phyloP scores from a whole-genome alignment of 305 asterid species.

The Fraxinus platypoda region DNA sequence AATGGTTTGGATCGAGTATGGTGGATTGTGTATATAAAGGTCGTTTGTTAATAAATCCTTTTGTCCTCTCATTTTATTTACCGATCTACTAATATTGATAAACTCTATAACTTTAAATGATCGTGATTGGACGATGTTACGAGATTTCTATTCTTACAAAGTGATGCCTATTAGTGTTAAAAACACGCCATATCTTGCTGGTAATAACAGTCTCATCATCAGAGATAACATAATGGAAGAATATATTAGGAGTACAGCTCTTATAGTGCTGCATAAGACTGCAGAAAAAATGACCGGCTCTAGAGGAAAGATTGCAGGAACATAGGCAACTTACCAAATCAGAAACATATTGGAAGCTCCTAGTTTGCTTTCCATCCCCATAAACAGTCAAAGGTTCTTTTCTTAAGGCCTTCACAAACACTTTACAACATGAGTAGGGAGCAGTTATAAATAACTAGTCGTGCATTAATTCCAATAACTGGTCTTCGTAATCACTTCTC shows the following conservation, averaged over 20 bases:
- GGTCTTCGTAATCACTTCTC: neutral
- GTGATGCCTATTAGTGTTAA: neutral
- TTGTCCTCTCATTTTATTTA: neutral
- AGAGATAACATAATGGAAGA: neutral
- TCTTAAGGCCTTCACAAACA: slow-evolving; percentile 60
- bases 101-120: neutral
- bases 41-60: neutral
- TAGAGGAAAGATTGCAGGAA: neutral
- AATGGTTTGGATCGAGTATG: neutral
- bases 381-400: slow-evolving; percentile 80
- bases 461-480: neutral
- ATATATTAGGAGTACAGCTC: neutral
- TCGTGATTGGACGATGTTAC: neutral
- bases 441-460: neutral
- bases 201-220: neutral
- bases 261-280: neutral
- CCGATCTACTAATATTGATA: neutral
- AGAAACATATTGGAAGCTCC: slow-evolving; percentile 87
- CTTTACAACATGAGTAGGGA: neutral
- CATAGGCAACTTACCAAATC: slow-evolving; percentile 54
- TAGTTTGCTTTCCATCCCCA: slow-evolving; percentile 93
- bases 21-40: neutral
- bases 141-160: neutral
- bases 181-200: neutral
- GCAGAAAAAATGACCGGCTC: neutral